A percentile compares a stretch with the other conserved stretches of the same genome.
Conservation (phyloP, 2,329 filamentous ascomycete species). For the Trichophyton schoenleinii region DNA sequence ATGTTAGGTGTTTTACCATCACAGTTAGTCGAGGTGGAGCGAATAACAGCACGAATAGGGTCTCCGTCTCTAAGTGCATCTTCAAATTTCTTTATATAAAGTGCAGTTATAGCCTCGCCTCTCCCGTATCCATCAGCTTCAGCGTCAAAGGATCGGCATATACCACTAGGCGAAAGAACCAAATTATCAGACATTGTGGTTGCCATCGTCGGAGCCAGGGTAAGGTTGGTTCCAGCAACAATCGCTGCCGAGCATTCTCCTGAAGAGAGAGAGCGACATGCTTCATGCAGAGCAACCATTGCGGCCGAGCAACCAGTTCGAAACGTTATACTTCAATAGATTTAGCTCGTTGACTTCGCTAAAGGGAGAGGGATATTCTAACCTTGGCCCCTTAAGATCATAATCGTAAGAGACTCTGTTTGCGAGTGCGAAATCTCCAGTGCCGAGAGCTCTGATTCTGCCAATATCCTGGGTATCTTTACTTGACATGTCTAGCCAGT, state of each 20-base stretch:
- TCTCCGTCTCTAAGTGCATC: slow-evolving; percentile 31
- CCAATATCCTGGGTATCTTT: background rate
- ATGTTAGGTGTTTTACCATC: slow-evolving; percentile 27
- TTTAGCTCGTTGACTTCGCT: background rate
- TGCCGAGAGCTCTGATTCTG: background rate
- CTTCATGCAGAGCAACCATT: slow-evolving; percentile 11
- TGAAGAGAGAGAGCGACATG: slow-evolving; percentile 11
- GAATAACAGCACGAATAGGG: slow-evolving; percentile 31
- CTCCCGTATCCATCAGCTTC: slow-evolving; percentile 32
- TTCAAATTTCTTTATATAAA: slow-evolving; percentile 31
- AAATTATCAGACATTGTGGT: slow-evolving; percentile 21
- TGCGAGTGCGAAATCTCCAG: background rate
- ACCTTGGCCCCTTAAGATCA: slow-evolving; percentile 10
- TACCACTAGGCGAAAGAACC: slow-evolving; percentile 22
- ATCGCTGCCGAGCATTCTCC: slow-evolving; percentile 11
- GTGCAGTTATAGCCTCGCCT: slow-evolving; percentile 30
- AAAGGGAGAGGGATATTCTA: background rate
- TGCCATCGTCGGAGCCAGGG: slow-evolving; percentile 14
- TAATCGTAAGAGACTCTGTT: slow-evolving; percentile 13
- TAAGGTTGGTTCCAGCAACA: slow-evolving; percentile 20
- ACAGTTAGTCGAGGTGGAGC: slow-evolving; percentile 27
- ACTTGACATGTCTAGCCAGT: background rate
- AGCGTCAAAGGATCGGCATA: slow-evolving; percentile 22
- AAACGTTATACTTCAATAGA: slow-evolving; percentile 8
- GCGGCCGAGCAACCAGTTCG: slow-evolving; percentile 14